Base-by-base conservation (phyloP, 1,139 yeast genomes). In the Hyphopichia fennica region DNA sequence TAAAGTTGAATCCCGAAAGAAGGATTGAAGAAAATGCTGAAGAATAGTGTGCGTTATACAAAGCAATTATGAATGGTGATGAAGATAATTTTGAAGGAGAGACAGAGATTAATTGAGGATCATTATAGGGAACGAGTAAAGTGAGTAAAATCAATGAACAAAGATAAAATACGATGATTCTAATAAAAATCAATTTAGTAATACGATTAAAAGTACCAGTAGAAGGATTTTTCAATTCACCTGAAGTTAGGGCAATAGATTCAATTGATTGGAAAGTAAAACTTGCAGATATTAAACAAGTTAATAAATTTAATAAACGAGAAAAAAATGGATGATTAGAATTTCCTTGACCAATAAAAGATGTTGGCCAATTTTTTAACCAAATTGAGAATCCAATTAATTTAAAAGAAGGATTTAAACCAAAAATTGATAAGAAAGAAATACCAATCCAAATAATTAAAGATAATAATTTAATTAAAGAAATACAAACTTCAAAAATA, bases 181-280 rank as follows among this genome's bases (percentile, higher is more conserved):
- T 42, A 19, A 45, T 28, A 18, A 53, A 45, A 10, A 55, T 49
- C 23, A 46, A 47, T 35, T 45, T 50, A 32, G 50, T 54, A 2
- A 57, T 49, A 33, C 40, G 39, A 16, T 50, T 41, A 46, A 56
- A 32, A 41, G 37, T 40, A 17, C 35, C 40, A 15, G 40, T 35
- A 14, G 39, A 39, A 23, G 65, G 64, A 38, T 53, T 36, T 31
- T 42, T 28, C 14, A 51, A 47, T 40, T 57, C 62, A 2, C 60
- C 61, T 3, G 58, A 45, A 22, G 56, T 47, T 8, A 55, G 57
- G 20, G 72, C 72, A 40, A 69, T 63, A 49, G 72, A 64, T 50
- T 73, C 79, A 29, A 66, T 53, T 44, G 64, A 63, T 49, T 65
- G 60, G 50, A 68, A 53, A 45, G 68, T 57, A 52, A 65, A 66